phyloP scores from a whole-genome alignment of 257 asterid genomes.

The Fraxinus excelsior region DNA sequence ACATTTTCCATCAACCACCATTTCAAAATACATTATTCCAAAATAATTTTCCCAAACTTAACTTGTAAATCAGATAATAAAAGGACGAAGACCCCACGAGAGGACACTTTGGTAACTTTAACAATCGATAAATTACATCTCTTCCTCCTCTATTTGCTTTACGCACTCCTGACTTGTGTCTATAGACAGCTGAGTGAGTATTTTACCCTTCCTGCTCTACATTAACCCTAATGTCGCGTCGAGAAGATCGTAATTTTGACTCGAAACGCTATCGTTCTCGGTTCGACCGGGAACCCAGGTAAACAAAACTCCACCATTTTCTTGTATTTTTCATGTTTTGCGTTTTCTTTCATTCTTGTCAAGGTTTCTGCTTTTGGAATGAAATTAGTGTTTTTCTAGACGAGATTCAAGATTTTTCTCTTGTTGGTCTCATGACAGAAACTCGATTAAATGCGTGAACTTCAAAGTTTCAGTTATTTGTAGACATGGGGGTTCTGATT shows the following conservation, averaged over 20 bases:
- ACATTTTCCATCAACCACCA: too few relatives aligned
- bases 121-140: too few relatives aligned
- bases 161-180: neutral
- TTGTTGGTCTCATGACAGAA: neutral
- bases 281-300: conserved; percentile 89
- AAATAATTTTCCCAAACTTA: too few relatives aligned
- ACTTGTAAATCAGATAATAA: too few relatives aligned
- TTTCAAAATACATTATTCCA: too few relatives aligned
- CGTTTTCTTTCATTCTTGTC: neutral
- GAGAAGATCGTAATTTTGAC: conserved; percentile 63
- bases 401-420: neutral
- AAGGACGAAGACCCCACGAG: too few relatives aligned
- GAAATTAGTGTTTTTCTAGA: neutral
- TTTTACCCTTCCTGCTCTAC: neutral
- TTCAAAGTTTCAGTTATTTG: neutral
- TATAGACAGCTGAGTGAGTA: neutral
- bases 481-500: neutral
- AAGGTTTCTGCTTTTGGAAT: neutral
- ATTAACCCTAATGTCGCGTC: conserved; percentile 59
- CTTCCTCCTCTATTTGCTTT: too few relatives aligned
- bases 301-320: neutral
- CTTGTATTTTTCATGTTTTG: neutral
- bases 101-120: too few relatives aligned
- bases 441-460: neutral
- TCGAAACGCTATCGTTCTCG: conserved; percentile 73